Evolutionary conservation across 371 early-diverging fungal species (phyloP).

Genomic region (Parasitella parasitica): DNA sequence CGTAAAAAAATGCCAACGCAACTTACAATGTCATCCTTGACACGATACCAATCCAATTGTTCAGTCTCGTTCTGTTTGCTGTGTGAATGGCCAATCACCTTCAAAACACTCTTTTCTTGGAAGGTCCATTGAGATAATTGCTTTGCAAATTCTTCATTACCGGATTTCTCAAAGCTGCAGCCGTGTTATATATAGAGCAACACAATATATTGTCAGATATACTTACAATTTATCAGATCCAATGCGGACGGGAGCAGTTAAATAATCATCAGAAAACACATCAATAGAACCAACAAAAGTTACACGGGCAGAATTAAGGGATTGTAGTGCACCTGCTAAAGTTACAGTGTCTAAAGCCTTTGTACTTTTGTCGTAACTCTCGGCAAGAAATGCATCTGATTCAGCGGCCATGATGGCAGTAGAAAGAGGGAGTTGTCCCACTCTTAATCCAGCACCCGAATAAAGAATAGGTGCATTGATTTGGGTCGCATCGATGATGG

Average conservation of each 20-base stretch:
- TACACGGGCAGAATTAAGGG: conserved; percentile 87
- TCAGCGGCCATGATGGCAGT: conserved; percentile 66
- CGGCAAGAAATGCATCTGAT: conserved; percentile 61
- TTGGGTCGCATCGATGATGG: conserved; percentile 31
- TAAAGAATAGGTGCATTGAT: conserved; percentile 62
- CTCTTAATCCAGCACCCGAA: conserved; percentile 75
- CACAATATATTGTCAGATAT: neutral
- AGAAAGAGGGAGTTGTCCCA: conserved; percentile 59
- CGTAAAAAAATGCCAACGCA: neutral
- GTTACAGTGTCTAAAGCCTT: conserved; percentile 35
- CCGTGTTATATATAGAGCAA: neutral
- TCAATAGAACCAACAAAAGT: conserved; percentile 81
- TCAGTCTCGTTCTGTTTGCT: conserved; percentile 67
- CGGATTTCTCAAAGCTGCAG: conserved; percentile 38
- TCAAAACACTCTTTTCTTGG: conserved; percentile 89
- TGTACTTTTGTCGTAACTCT: conserved; percentile 21
- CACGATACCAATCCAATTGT: conserved; percentile 77
- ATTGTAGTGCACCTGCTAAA: conserved; percentile 83
- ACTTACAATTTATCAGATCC: conserved; percentile 26
- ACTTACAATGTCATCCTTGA: conserved; percentile 87
- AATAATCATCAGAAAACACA: conserved; percentile 70
- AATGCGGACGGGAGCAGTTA: conserved; percentile 25
- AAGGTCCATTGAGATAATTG: conserved; percentile 89
- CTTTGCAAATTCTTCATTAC: conserved; percentile 71
- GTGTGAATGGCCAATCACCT: conserved; percentile 61